Base-by-base conservation (phyloP, 2,329 filamentous ascomycete species). In the Diaporthe ilicicola region DNA sequence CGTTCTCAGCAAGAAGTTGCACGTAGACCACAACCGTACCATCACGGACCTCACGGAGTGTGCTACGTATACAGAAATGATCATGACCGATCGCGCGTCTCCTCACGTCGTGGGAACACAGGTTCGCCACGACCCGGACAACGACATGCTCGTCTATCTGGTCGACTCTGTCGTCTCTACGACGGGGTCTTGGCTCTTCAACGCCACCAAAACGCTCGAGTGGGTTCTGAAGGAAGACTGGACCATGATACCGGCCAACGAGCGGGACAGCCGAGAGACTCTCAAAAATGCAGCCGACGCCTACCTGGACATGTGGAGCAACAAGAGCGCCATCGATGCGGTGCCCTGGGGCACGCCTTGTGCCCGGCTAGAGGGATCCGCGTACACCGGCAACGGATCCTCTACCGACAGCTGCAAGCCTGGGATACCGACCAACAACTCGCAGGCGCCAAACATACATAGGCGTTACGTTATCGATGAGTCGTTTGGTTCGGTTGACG, bases 311-410 rank as follows among this genome's bases (percentile, higher is more conserved):
- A 77, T 80, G 75, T 81, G 78, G 78, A 76, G 67, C 66, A 78
- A 80, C 76, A 74, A 72, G 69, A 78, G 69, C 53, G 78, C 79
- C 1, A 62, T 74, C 12, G 46, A 74, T 24, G 73, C 76, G 2
- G 77, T 82, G 12, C 79, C 80, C 1, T 82, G 79, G 79, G 80
- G 79, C 46, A 78, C 77, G 32, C 80, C 79, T 0, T 82, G 80
- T 74, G 76, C 70, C n/a, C 76, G 80, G 7, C 77, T 78, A 4
- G 76, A 78, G 66, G 77, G 76, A 15, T 69, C 69, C 32, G 71
- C 75, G 74, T 65, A 75, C 29, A 64, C 59, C n/a, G 59, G 59
- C 29, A 50, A 64, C n/a, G 59, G 59, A 12, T 64, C 59, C 12
- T 44, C 42, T 12, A 50, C 42, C n/a, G 59, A 64, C 44, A 64